Base-by-base conservation (phyloP, 1,284 basidiomycete species). In the Cryptococcus wingfieldii region DNA sequence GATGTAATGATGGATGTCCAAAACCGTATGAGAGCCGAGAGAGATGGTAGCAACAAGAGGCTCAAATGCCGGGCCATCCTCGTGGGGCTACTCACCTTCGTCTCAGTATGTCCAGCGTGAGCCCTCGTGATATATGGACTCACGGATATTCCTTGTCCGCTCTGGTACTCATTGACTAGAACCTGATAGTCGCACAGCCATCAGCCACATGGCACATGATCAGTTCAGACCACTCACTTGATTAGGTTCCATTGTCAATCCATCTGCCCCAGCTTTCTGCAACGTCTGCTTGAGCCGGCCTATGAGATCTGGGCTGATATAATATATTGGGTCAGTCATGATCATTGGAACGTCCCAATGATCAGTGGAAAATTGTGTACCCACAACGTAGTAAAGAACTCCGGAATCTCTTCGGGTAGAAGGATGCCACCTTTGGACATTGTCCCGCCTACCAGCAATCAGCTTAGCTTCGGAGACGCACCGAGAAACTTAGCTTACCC, bases 141-240 rank as follows among this genome's bases (percentile, higher is more conserved):
- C 74, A 90, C 89, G 81, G 90, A 87, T 60, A 98, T 98, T 19
- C 94, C 94, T 77, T 97, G 91, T 1, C 89, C 89, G 6, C 90
- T 82, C 27, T 83, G 79, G 71, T 97, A 97, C 87, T 91, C 88
- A 69, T 90, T 91, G 65, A 93, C 78, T 56, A 94, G 86, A 58
- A 95, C 82, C 77, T 96, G 31, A 18, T 31, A 31, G 16, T 16
- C 23, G 12, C 25, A 37, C 12, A 18, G 18, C 12, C 25, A 31
- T 47, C 31, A 47, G 13, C 38, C 5, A 8, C 37, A 8, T 38
- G 4, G 18, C 18, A 5, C 8, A 8, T 14, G 18, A 9, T 12
- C 8, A 2, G 18, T 10, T n/a, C 9, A 34, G 4, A 28, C 12
- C n/a, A 47, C 38, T 4, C n/a, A 59, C 57, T 37, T 62, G 77